Percentiles rank a stretch among this genome's conserved stretches.
Evolutionary conservation across 176 grass and related monocot genomes (phyloP).

Genomic region (Carex kokanica): DNA sequence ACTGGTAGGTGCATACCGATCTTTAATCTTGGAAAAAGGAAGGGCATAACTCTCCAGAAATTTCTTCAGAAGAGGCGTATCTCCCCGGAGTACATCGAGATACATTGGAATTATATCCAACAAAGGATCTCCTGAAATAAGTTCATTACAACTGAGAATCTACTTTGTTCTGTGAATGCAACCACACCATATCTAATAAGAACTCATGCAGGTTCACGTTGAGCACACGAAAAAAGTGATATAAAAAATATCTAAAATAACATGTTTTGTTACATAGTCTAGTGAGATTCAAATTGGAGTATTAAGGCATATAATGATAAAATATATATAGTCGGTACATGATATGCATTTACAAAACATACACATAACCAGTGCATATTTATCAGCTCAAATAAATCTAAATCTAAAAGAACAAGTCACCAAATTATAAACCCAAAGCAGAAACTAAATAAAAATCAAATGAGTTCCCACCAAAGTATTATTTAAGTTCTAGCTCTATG

Average conservation of each 20-base stretch:
- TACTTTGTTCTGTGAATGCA: neutral
- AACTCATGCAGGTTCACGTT: neutral
- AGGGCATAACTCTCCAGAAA: slow-evolving; percentile 69
- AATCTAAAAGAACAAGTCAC: neutral
- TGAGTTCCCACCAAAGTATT: neutral
- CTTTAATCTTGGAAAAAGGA: slow-evolving; percentile 52
- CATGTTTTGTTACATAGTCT: neutral
- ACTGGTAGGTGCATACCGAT: slow-evolving; percentile 23
- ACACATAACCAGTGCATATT: neutral
- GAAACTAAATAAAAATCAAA: neutral
- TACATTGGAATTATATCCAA: slow-evolving; percentile 90
- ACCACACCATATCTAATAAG: neutral
- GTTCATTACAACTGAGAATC: neutral
- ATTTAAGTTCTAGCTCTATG: neutral
- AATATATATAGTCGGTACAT: neutral
- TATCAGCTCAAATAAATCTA: neutral
- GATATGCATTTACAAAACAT: neutral
- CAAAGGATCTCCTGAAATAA: slow-evolving; percentile 70
- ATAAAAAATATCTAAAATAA: slow-evolving; percentile 12
- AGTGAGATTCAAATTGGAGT: neutral
- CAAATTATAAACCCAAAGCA: neutral
- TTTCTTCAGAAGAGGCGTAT: slow-evolving; percentile 56
- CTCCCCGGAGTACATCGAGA: slow-evolving; percentile 84
- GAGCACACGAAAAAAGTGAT: neutral
- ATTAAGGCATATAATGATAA: neutral